Evolutionary conservation across 768 basidiomycete species (phyloP), one percentile per base, ranked within the genome.

Genomic region (Pleurotus tuber-regium): DNA sequence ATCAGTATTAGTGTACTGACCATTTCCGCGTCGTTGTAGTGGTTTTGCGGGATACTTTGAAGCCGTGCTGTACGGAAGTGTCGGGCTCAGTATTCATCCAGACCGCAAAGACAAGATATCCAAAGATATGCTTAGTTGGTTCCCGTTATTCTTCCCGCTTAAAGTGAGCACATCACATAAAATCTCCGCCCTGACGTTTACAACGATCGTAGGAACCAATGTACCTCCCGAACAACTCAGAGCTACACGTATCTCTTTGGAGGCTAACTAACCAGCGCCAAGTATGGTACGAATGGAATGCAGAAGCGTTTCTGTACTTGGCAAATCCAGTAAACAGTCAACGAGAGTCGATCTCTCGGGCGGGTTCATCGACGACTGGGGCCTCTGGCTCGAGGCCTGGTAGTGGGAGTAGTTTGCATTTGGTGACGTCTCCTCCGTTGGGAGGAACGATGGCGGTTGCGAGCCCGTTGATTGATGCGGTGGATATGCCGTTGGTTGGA

Each of bases 211-310:
- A 97, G 92, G 92, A 97, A 59, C 92, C 97, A 0, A 69, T 99
- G 3, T 98, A 97, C 64, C 78, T 98, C 0, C 97, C 97, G 11
- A 86, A 86, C 59, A 87, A 92, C 62, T 88, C 91, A 14, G 97
- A 99, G 62, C 73, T 99, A 10, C 88, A 92, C 54, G 91, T 98
- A 3, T 89, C 89, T 19, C 82, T 99, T 23, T 99, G 97, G 95
- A 85, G 97, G 21, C 70, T 97, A 56, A 96, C 93, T 2, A 90
- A 89, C 66, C 80, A 86, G 51, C 82, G 84, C 14, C 87, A 89
- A 59, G 90, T 99, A 11, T 99, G 97, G 97, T 98, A 98, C 68
- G 97, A 98, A 69, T 99, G 97, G 97, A 86, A 89, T 62, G 94
- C 93, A 0, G 95, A 98, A 62, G 86, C 92, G 14, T 98, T 91